Conservation (phyloP, 2,329 filamentous ascomycete genomes). For the Alternaria metachromatica region DNA sequence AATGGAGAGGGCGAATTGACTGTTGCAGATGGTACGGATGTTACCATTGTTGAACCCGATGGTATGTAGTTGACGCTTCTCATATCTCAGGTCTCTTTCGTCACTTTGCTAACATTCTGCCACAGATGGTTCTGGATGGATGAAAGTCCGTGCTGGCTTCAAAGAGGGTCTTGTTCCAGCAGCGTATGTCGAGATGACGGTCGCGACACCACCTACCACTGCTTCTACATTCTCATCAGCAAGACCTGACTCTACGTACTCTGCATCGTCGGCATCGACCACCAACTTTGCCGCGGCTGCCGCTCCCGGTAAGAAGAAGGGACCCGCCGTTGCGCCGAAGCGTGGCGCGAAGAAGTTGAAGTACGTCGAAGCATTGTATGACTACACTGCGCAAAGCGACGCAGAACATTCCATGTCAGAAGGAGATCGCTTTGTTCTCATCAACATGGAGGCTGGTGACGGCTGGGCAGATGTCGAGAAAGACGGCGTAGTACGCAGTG, state of each 20-base stretch:
- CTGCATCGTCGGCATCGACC: constrained; percentile 78
- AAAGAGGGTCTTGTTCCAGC: constrained; percentile 87
- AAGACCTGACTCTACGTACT: constrained; percentile 67
- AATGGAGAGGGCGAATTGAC: constrained; percentile 81
- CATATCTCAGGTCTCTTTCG: constrained; percentile 22
- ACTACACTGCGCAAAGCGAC: constrained; percentile 85
- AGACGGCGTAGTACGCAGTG: constrained; percentile 83
- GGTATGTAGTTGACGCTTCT: constrained; percentile 64
- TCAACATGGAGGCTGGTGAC: constrained; percentile 87
- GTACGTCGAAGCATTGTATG: constrained; percentile 92
- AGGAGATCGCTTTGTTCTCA: constrained; percentile 88
- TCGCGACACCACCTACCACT: constrained; percentile 47
- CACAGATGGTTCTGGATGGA: constrained; percentile 89
- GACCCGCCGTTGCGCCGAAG: constrained; percentile 87
- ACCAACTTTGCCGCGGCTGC: constrained; percentile 52
- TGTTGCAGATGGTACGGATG: constrained; percentile 78
- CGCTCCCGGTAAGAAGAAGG: constrained; percentile 74
- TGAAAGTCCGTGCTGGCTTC: constrained; percentile 76
- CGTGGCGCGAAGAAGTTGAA: constrained; percentile 91
- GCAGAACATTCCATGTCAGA: constrained; percentile 89
- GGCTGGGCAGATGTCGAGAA: constrained; percentile 98
- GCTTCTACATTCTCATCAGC: constrained; percentile 44
- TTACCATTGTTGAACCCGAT: constrained; percentile 83
- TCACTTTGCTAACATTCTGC: constrained; percentile 25
- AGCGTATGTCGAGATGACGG: constrained; percentile 76